Base-by-base conservation (phyloP, 2,329 filamentous ascomycete genomes). In the Pseudogymnoascus sp. region DNA sequence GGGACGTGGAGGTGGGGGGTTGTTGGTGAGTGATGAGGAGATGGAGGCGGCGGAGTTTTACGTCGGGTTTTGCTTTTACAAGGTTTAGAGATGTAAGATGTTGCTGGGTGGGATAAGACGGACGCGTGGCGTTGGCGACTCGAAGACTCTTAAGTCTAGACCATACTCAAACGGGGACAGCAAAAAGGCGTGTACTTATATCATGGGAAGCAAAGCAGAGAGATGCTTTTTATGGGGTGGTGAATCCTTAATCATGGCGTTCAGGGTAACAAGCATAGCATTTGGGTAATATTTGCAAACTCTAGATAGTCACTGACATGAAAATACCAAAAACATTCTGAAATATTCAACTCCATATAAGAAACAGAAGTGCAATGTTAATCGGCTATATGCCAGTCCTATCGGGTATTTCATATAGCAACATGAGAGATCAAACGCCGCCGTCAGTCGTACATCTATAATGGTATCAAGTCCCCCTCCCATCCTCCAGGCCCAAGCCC, bases 11-110 rank as follows among this genome's bases (percentile, higher is more conserved):
- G 82, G 84, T 3, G 84, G 82, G 4, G 67, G 25, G 64, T 76
- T 97, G 66, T 74, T 89, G 55, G 90, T 97, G 59, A 88, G 84
- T 1, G 82, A 88, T 10, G 90, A 96, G 72, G 94, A 99, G 79
- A 89, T 95, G 83, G 92, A 97, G 74, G 94, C 94, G 48, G 91
- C 89, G 9, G 86, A 84, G 69, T 96, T 97, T 72, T 97, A 97
- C 72, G 84, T 95, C 69, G 92, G 90, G 1, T 97, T 97, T 71
- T 96, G 92, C 77, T 97, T 97, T 75, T 96, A 97, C 77, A 96
- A 97, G 79, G 91, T 95, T 51, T 94, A 80, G 67, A 17, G 27
- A 7, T 55, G 48, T 59, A 17, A 12, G 58, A 39, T 59, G 2
- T 1, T 21, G 55, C 15, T 12, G 7, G 10, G 31, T 36, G 31